phyloP scores from a whole-genome alignment of 805 yeast species.

The Yamadazyma tumulicola region DNA sequence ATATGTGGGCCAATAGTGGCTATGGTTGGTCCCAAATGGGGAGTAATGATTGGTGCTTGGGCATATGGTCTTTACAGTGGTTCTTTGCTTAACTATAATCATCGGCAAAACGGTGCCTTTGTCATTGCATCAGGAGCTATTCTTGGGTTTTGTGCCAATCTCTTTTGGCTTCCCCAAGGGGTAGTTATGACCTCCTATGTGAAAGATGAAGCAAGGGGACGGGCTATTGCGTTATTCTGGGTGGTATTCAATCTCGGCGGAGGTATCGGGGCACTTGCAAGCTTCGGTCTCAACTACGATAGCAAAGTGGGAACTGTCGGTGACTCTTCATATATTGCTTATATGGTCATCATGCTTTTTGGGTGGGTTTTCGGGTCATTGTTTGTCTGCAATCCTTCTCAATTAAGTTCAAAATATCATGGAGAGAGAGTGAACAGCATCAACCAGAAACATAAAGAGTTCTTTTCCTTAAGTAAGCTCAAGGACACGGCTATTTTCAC shows the following conservation, averaged over 20 bases:
- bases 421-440: conserved; percentile 45
- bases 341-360: conserved; percentile 46
- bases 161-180: conserved; percentile 59
- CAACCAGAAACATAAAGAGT: conserved; percentile 42
- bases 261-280: conserved; percentile 55
- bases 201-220: conserved; percentile 48
- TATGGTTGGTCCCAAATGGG: conserved; percentile 41
- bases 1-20: conserved; percentile 55
- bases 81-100: conserved; percentile 33
- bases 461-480: conserved; percentile 39
- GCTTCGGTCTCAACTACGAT: conserved; percentile 49
- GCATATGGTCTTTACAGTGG: conserved; percentile 55
- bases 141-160: conserved; percentile 52
- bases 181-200: conserved; percentile 54
- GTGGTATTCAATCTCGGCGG: conserved; percentile 58
- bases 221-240: conserved; percentile 57
- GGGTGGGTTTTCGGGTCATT: conserved; percentile 45
- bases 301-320: conserved; percentile 33
- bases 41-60: conserved; percentile 49
- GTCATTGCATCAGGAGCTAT: conserved; percentile 54
- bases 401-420: conserved; percentile 45
- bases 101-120: conserved; percentile 33
- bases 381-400: conserved; percentile 40
- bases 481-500: conserved; percentile 30
- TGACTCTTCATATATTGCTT: conserved; percentile 53